Conservation (phyloP, 2,329 filamentous ascomycete species). For the Fusarium oxysporum region DNA sequence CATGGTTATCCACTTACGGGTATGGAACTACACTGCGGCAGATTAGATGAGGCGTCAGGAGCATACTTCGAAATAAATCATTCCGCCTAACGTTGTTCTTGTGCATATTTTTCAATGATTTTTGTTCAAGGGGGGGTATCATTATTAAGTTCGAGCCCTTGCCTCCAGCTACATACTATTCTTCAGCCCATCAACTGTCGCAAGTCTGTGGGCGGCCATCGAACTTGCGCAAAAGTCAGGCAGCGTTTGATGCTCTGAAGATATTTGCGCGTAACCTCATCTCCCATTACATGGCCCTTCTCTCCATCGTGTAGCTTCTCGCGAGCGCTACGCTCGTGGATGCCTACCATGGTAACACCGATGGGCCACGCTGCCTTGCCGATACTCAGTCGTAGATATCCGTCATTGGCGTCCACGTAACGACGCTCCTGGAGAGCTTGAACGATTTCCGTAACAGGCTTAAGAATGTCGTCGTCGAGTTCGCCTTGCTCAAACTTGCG, state of each 20-base stretch:
- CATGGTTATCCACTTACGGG: slow-evolving; percentile 37
- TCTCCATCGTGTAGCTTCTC: slow-evolving; percentile 93
- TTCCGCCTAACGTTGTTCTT: neutral
- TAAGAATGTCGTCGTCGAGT: slow-evolving; percentile 81
- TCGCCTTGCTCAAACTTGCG: slow-evolving; percentile 86
- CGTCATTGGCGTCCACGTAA: slow-evolving; percentile 97
- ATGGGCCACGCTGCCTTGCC: slow-evolving; percentile 99
- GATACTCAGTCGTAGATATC: slow-evolving; percentile 91
- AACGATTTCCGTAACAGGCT: slow-evolving; percentile 91
- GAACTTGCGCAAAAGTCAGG: slow-evolving; percentile 93
- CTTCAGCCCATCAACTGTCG: slow-evolving; percentile 87
- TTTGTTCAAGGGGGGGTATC: slow-evolving; percentile 38
- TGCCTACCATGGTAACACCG: slow-evolving; percentile 99
- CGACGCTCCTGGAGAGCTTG: slow-evolving; percentile 87
- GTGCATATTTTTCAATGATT: neutral
- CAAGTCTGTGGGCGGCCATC: slow-evolving; percentile 94
- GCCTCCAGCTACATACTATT: neutral
- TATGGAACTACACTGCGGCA: slow-evolving; percentile 23
- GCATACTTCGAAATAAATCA: slow-evolving; percentile 21
- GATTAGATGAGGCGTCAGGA: slow-evolving; percentile 36
- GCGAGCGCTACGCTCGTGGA: slow-evolving; percentile 94
- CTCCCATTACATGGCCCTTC: slow-evolving; percentile 95
- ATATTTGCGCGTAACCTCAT: slow-evolving; percentile 95
- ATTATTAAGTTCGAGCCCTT: slow-evolving; percentile 21
- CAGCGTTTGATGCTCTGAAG: slow-evolving; percentile 98